phyloP scores from a whole-genome alignment of 352 stramenopile genomes.

The Phytophthora macrochlamydospora region DNA sequence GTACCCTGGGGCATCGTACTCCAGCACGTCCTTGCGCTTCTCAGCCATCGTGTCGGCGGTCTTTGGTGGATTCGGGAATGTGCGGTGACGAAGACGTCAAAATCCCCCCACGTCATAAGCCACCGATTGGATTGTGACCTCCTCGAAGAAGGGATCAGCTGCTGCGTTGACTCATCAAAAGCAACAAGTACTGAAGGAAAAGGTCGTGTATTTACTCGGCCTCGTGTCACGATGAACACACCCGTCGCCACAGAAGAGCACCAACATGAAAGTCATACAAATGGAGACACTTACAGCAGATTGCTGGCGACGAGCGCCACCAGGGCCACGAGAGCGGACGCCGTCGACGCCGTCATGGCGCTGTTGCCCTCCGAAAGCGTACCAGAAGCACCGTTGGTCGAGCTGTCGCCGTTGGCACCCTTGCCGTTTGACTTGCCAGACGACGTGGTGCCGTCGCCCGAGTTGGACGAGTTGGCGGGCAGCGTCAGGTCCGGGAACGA shows the following conservation, averaged over 20 bases:
- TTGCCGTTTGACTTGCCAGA: slow-evolving; percentile 10
- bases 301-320: slow-evolving; percentile 23
- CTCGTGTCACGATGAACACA: slow-evolving; percentile 13
- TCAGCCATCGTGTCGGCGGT: background rate
- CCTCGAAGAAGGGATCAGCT: background rate
- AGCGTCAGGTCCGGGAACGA: slow-evolving; percentile 53
- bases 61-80: background rate
- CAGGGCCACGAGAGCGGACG: slow-evolving; percentile 30
- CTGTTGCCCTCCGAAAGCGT: slow-evolving; percentile 17
- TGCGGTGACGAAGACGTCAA: background rate
- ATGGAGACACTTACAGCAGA: slow-evolving; percentile 34
- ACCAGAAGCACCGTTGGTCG: slow-evolving; percentile 13
- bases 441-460: slow-evolving; percentile 5
- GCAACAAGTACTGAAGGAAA: slow-evolving; percentile 2
- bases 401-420: slow-evolving; percentile 4
- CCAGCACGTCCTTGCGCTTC: slow-evolving; percentile 22
- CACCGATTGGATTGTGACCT: background rate
- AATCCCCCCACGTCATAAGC: too few species aligned
- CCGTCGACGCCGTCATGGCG: slow-evolving; percentile 15
- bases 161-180: slow-evolving; percentile 14
- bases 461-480: slow-evolving; percentile 23
- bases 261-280: slow-evolving; percentile 7
- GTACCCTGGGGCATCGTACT: slow-evolving; percentile 38
- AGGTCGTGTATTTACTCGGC: too few species aligned
- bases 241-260: slow-evolving; percentile 1